Percentiles rank a stretch among this genome's conserved stretches.
phyloP scores from a whole-genome alignment of 2,329 filamentous ascomycete species.

The Hortaea werneckii region DNA sequence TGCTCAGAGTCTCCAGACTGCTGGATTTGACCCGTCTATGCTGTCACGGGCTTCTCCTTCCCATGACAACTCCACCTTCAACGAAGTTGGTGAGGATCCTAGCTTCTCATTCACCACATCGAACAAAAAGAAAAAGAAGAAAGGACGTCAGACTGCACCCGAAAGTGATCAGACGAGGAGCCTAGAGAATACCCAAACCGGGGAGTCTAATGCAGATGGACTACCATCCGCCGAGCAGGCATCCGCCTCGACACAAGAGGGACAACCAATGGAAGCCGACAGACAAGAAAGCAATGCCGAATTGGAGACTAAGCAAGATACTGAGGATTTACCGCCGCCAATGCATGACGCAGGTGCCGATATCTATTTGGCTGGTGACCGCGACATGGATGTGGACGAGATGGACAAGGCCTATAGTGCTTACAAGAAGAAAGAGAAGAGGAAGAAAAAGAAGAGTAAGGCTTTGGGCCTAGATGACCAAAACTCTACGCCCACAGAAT shows the following conservation, averaged over 20 bases:
- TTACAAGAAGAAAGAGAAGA: constrained; percentile 24
- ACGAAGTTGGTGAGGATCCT: constrained; percentile 14
- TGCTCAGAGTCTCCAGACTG: constrained; percentile 24
- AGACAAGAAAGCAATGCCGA: not conserved
- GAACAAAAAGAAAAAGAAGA: constrained; percentile 31
- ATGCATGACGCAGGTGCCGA: not conserved
- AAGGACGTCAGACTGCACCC: constrained; percentile 25
- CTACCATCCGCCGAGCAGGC: not conserved
- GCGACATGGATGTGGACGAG: constrained; percentile 25
- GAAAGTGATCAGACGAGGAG: not conserved
- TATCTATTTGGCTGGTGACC: constrained; percentile 7
- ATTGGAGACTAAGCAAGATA: not conserved
- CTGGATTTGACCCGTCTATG: constrained; percentile 25
- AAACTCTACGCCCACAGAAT: not conserved
- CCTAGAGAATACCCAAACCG: not conserved
- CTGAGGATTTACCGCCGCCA: not conserved
- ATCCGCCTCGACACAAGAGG: not conserved
- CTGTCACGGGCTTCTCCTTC: constrained; percentile 29
- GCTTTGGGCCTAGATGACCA: not conserved
- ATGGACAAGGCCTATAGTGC: constrained; percentile 24
- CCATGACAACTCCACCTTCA: constrained; percentile 9
- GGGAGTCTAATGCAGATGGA: not conserved
- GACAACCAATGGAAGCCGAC: not conserved
- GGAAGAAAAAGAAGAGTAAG: constrained; percentile 21
- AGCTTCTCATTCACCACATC: constrained; percentile 26